phyloP scores from a whole-genome alignment of 345 rosid genomes.

The Brassica carinata region DNA sequence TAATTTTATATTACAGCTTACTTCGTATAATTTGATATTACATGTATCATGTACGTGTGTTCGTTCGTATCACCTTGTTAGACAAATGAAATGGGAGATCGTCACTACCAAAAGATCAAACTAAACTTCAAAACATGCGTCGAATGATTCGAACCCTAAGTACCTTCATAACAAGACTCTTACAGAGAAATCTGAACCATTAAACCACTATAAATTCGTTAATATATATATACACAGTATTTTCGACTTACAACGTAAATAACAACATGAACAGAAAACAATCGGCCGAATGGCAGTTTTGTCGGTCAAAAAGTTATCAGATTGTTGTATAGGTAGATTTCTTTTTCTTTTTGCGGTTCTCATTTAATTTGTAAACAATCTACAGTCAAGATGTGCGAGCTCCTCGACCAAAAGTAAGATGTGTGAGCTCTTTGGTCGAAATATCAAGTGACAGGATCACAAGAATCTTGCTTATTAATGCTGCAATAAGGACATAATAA shows the following conservation, averaged over 20 bases:
- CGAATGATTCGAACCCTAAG: background rate
- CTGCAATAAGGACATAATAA: slow-evolving; percentile 15
- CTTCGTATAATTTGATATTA: background rate
- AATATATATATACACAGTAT: background rate
- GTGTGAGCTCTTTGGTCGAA: slow-evolving; percentile 5
- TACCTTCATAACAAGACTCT: background rate
- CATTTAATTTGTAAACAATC: background rate
- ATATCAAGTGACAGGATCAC: slow-evolving; percentile 16
- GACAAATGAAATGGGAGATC: background rate
- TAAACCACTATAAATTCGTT: background rate
- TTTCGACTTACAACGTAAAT: background rate
- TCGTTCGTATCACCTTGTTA: background rate
- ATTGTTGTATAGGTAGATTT: background rate
- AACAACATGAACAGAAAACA: background rate
- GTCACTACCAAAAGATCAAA: background rate
- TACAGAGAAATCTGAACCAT: background rate
- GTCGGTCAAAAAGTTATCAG: background rate
- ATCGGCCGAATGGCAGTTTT: background rate
- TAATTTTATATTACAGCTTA: background rate
- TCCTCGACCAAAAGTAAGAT: slow-evolving; percentile 16
- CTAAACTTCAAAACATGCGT: background rate
- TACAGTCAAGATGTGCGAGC: slow-evolving; percentile 5
- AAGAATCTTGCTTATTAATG: slow-evolving; percentile 25
- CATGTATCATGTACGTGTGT: background rate
- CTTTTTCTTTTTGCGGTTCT: background rate